Evolutionary conservation across 768 basidiomycete species (phyloP), one percentile per base, ranked within the genome.

Genomic region (Mycena amicta): DNA sequence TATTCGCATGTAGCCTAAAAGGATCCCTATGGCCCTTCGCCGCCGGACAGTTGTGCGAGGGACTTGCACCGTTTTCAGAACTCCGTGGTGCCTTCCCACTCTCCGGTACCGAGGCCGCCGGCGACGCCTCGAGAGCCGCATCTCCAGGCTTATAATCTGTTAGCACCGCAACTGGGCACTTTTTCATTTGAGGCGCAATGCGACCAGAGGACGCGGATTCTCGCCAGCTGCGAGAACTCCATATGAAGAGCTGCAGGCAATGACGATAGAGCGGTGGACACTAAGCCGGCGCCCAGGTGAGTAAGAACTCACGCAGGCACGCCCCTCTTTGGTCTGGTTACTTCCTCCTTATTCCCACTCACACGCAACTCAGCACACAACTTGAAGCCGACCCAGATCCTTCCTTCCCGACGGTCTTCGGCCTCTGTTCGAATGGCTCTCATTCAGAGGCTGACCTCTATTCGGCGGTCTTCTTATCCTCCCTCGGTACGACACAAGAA

Each of bases 141-240:
- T n/a, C n/a, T n/a, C n/a, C n/a, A n/a, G n/a, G n/a, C 15, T 22
- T 41, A 51, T 41, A 51, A 62, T 57, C 26, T 28, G 27, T 50
- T 40, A 33, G 51, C 47, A 49, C 51, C 56, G 30, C 51, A 61
- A 5, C 67, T 63, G 79, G n/a, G n/a, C n/a, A n/a, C n/a, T n/a
- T n/a, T n/a, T n/a, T n/a, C n/a, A n/a, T n/a, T n/a, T n/a, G n/a
- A n/a, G n/a, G n/a, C n/a, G n/a, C 31, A 81, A 86, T 54, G 82
- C 90, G 45, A 81, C 83, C 3, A 79, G 90, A 61, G 89, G 89
- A n/a, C n/a, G n/a, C n/a, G n/a, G n/a, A 2, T 78, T 90, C 63
- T 74, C 81, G 5, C 61, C 71, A 25, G 56, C 68, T 4, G 71
- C 73, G 18, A 63, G 76, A 20, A 60, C 60, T 16, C 63, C 67